A percentile compares a stretch with the other conserved stretches of the same genome.
Evolutionary conservation across 148 eudicot species (phyloP).

Genomic region (Rhododendron molle): DNA sequence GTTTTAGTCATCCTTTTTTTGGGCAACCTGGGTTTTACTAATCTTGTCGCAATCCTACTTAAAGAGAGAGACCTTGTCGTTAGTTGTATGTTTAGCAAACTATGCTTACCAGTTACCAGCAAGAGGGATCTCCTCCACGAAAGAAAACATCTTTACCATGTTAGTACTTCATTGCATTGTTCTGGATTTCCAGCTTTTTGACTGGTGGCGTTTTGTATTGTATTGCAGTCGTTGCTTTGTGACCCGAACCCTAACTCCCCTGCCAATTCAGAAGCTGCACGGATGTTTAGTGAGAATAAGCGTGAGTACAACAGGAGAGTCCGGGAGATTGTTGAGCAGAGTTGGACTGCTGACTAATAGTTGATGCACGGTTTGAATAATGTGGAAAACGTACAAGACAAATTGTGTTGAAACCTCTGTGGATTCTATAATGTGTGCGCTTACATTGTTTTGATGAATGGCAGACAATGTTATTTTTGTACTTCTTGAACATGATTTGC

Average conservation of each 20-base stretch:
- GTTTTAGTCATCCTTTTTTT: not conserved
- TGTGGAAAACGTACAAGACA: not conserved
- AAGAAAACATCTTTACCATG: not conserved
- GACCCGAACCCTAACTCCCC: constrained; percentile 68
- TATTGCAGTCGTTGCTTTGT: constrained; percentile 49
- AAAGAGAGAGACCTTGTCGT: not conserved
- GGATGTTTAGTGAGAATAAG: constrained; percentile 57
- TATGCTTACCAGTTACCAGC: not conserved
- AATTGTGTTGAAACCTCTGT: constrained; percentile 12
- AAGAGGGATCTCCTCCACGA: not conserved
- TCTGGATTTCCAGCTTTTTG: not conserved
- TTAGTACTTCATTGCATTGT: not conserved
- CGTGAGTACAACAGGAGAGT: constrained; percentile 52
- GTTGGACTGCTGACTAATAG: constrained; percentile 56
- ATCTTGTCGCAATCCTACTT: not conserved
- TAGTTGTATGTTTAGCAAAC: not conserved
- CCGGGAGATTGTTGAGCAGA: constrained; percentile 33
- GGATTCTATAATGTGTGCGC: constrained; percentile 1
- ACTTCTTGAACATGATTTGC: not conserved
- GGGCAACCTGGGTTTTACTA: not conserved
- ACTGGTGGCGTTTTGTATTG: not conserved
- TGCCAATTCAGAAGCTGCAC: constrained; percentile 66
- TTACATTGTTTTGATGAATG: not conserved
- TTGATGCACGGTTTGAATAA: constrained; percentile 4
- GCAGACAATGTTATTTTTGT: not conserved